A percentile compares a stretch with the other conserved stretches of the same genome.
Conservation (phyloP, 164 flowering plant species). For the Kalanchoe fedtschenkoi region DNA sequence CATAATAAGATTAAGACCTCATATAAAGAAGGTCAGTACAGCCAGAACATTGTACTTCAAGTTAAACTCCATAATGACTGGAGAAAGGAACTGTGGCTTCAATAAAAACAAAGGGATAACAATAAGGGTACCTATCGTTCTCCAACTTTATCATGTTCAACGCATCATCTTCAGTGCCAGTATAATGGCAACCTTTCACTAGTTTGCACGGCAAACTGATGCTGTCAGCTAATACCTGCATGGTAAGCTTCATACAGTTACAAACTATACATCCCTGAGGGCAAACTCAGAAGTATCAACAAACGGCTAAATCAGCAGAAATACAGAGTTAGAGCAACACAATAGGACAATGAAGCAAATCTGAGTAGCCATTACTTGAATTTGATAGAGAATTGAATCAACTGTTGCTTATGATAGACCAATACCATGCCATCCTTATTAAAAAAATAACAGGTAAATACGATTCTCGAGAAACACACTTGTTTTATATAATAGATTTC, state of each 20-base stretch:
- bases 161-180: slow-evolving; percentile 95
- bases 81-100: not conserved
- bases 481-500: not conserved
- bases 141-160: slow-evolving; percentile 81
- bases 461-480: not conserved
- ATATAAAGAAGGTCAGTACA: not conserved
- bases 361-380: not conserved
- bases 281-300: not conserved
- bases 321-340: not conserved
- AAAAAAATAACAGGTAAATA: not conserved
- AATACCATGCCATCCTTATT: not conserved
- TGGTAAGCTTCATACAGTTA: slow-evolving; percentile 7
- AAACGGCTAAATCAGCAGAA: not conserved
- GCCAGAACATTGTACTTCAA: not conserved
- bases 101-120: not conserved
- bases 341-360: not conserved
- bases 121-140: slow-evolving; percentile 57
- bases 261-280: not conserved
- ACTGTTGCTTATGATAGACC: not conserved
- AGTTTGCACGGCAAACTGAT: slow-evolving; percentile 76
- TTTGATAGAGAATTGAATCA: not conserved
- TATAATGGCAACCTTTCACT: slow-evolving; percentile 93
- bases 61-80: not conserved
- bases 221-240: slow-evolving; percentile 85
- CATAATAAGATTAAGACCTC: not conserved